A percentile compares a stretch with the other conserved stretches of the same genome.
Evolutionary conservation across 2,329 filamentous ascomycete genomes (phyloP).

Genomic region (Xylariaceae sp.): DNA sequence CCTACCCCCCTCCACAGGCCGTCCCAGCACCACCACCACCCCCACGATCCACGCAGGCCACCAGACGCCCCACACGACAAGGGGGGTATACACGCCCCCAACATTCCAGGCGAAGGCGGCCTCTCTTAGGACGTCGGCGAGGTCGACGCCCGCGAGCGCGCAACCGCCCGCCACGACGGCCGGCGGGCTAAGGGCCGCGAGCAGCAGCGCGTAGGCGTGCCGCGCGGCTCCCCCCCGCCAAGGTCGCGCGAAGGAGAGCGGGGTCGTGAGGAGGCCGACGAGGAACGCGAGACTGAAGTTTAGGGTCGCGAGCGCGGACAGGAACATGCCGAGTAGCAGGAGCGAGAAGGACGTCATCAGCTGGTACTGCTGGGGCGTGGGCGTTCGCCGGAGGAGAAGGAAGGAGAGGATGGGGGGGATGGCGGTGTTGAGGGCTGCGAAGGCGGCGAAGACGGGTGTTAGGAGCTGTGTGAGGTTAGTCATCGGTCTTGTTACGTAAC

Average conservation of each 20-base stretch:
- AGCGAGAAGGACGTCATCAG: constrained; percentile 90
- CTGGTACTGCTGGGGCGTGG: constrained; percentile 70
- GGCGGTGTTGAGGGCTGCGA: constrained; percentile 56
- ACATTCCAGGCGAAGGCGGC: constrained; percentile 88
- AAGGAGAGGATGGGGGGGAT: constrained; percentile 61
- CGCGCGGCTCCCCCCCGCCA: constrained; percentile 39
- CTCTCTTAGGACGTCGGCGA: constrained; percentile 66
- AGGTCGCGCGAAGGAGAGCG: constrained; percentile 73
- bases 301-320: constrained; percentile 89
- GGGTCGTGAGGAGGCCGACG: constrained; percentile 76
- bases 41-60: constrained; percentile 87
- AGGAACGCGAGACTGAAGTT: constrained; percentile 93
- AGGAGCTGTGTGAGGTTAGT: constrained; percentile 63
- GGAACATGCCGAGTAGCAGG: constrained; percentile 87
- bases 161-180: constrained; percentile 53
- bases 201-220: constrained; percentile 50
- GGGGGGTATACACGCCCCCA: constrained; percentile 85
- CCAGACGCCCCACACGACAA: constrained; percentile 94
- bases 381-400: constrained; percentile 54
- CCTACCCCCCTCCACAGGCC: no score
- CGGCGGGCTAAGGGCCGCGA: constrained; percentile 66
- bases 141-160: constrained; percentile 34
- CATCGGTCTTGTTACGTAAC: background rate
- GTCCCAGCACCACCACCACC: constrained; percentile 55
- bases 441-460: constrained; percentile 59